These are phyloP conservation scores for Symbiodinium pilosum DNA, from an alignment of 73 alveolate species.

Conservation along the genomic window DNA sequence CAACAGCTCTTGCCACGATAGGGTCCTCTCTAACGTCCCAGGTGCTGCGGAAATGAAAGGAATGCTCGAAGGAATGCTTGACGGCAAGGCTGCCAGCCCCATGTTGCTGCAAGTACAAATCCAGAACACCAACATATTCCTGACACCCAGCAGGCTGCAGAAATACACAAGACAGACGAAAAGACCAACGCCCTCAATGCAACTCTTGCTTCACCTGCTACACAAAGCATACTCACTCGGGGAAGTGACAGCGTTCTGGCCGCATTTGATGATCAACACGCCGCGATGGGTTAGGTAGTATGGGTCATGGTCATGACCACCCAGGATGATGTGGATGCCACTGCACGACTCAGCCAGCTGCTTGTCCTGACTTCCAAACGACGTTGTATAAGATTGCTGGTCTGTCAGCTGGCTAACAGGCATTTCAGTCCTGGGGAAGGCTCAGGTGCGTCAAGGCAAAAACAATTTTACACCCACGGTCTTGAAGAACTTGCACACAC, in stretches of 20 bases:
- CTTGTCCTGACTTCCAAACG: background rate
- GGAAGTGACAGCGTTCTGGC: constrained; percentile 60
- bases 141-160: background rate
- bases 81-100: background rate
- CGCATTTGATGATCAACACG: constrained; percentile 55
- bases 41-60: constrained; percentile 42
- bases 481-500: constrained; percentile 40
- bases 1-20: background rate
- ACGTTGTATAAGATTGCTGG: background rate
- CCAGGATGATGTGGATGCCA: constrained; percentile 29
- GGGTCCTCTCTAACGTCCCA: background rate
- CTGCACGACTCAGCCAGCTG: constrained; percentile 44
- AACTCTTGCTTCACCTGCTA: too few species aligned
- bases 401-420: background rate
- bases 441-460: constrained; percentile 68
- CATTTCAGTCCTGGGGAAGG: constrained; percentile 13
- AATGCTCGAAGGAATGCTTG: constrained; percentile 2
- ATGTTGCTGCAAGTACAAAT: background rate
- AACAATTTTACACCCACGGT: constrained; percentile 10
- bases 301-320: constrained; percentile 91
- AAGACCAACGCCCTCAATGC: too few species aligned
- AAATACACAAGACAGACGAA: background rate
- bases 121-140: constrained; percentile 51
- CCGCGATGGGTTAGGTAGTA: constrained; percentile 31
- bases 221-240: background rate